These are phyloP conservation scores for Eremothecium coryli DNA, from an alignment of 1,139 yeast species.

Conservation along the genomic window DNA sequence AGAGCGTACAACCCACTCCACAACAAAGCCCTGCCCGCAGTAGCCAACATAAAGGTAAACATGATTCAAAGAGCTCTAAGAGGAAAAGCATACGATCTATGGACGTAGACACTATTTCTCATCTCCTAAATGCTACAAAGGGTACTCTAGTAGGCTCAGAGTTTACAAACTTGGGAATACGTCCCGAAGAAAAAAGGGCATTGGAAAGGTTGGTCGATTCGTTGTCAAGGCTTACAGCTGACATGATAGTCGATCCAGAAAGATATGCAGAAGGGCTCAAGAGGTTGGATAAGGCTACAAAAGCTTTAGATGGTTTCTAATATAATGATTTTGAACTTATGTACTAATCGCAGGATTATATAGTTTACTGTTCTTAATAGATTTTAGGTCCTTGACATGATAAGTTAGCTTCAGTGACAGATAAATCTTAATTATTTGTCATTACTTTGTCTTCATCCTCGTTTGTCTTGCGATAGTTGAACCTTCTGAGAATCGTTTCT, in stretches of 20 bases:
- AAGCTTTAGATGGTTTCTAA: conserved; percentile 74
- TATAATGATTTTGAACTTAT: too few relatives aligned
- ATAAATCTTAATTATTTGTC: too few relatives aligned
- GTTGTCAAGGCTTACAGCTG: conserved; percentile 73
- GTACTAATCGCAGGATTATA: too few relatives aligned
- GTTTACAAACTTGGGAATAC: conserved; percentile 64
- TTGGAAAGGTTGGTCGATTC: conserved; percentile 82
- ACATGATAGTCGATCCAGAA: conserved; percentile 75
- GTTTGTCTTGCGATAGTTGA: too few relatives aligned
- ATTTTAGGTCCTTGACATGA: too few relatives aligned
- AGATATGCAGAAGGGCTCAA: conserved; percentile 74
- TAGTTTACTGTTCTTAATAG: too few relatives aligned
- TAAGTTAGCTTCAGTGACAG: too few relatives aligned
- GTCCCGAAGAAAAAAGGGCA: conserved; percentile 65
- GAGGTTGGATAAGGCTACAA: conserved; percentile 68
- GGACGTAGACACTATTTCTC: conserved; percentile 49
- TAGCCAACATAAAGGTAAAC: background rate
- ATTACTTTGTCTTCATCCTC: too few relatives aligned
- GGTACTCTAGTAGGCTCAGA: conserved; percentile 39
- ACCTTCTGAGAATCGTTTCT: too few relatives aligned
- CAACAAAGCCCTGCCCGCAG: conserved; percentile 5
- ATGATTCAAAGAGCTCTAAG: conserved; percentile 5
- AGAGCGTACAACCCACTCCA: conserved; percentile 7
- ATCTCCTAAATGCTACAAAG: conserved; percentile 54
- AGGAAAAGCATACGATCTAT: conserved; percentile 39